Percentiles rank a stretch among this genome's conserved stretches.
Conservation (phyloP, 2,329 filamentous ascomycete genomes). For the Epichloe baconii region DNA sequence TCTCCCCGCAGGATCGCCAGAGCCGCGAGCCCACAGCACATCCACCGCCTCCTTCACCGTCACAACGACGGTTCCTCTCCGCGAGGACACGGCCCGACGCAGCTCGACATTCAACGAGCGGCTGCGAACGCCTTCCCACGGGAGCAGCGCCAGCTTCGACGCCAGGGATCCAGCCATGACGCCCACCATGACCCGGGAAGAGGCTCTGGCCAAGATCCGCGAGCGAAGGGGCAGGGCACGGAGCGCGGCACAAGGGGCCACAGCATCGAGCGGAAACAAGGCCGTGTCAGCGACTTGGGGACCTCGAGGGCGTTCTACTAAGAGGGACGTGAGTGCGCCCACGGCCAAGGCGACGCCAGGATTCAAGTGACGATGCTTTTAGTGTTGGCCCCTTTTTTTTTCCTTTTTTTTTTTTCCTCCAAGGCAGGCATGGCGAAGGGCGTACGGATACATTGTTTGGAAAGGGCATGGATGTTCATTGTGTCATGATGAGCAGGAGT, state of each 20-base stretch:
- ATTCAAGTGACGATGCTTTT: background rate
- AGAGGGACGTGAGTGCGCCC: conserved; percentile 37
- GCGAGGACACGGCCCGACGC: conserved; percentile 27
- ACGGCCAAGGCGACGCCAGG: conserved; percentile 13
- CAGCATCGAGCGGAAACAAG: conserved; percentile 44
- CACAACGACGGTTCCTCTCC: conserved; percentile 38
- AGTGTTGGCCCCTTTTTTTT: background rate
- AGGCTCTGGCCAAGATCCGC: conserved; percentile 63
- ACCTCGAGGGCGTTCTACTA: conserved; percentile 12
- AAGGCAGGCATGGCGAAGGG: conserved; percentile 7
- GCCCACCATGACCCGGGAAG: conserved; percentile 56
- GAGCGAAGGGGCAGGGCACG: conserved; percentile 58
- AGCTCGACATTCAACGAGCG: conserved; percentile 31
- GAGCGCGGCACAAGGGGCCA: conserved; percentile 50
- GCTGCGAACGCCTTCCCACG: conserved; percentile 30
- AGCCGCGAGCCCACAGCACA: conserved; percentile 29
- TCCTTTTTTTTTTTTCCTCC: background rate
- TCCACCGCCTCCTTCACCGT: conserved; percentile 33
- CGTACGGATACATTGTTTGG: background rate
- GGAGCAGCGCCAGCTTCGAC: conserved; percentile 33
- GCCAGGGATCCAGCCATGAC: conserved; percentile 44
- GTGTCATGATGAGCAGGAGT: background rate
- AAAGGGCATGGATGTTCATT: background rate
- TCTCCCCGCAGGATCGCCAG: conserved; percentile 12
- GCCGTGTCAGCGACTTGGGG: conserved; percentile 34